These are phyloP conservation scores for Trichoderma gracile DNA, from an alignment of 2,329 filamentous ascomycete genomes.

Conservation along the genomic window DNA sequence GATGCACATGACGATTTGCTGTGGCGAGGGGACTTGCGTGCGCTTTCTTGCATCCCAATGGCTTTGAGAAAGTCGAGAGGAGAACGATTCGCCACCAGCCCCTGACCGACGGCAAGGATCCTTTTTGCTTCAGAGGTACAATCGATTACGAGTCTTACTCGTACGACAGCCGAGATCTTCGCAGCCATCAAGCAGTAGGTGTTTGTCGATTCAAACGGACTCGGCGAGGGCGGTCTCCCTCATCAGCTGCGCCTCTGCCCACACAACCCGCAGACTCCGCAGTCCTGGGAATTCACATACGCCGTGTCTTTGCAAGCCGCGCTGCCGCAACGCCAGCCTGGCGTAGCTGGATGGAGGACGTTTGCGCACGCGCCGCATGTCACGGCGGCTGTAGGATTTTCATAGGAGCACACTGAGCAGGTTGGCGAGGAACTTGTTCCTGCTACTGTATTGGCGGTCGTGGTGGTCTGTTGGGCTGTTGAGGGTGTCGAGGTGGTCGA, in stretches of 20 bases:
- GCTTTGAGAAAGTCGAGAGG: neutral
- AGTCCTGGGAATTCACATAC: slow-evolving; percentile 71
- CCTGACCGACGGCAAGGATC: neutral
- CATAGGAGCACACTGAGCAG: slow-evolving; percentile 69
- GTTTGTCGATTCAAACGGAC: neutral
- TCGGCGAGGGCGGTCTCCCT: neutral
- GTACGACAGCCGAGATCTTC: neutral
- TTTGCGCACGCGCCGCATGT: slow-evolving; percentile 71
- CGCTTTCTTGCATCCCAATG: neutral
- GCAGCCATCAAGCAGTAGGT: neutral
- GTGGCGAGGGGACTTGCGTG: neutral
- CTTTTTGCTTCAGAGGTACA: neutral
- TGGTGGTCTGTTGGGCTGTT: neutral
- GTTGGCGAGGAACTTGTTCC: neutral
- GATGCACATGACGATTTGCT: slow-evolving; percentile 4
- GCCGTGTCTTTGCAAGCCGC: slow-evolving; percentile 53
- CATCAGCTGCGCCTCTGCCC: slow-evolving; percentile 43
- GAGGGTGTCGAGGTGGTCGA: neutral
- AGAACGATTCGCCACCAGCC: slow-evolving; percentile 1
- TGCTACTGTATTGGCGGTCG: neutral
- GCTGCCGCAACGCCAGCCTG: slow-evolving; percentile 64
- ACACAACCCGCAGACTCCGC: slow-evolving; percentile 69
- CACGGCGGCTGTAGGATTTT: slow-evolving; percentile 54
- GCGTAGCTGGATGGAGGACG: slow-evolving; percentile 59
- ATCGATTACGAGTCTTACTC: neutral